Base-by-base conservation (phyloP, 768 basidiomycete genomes). In the Hydnomerulius pinastri region DNA sequence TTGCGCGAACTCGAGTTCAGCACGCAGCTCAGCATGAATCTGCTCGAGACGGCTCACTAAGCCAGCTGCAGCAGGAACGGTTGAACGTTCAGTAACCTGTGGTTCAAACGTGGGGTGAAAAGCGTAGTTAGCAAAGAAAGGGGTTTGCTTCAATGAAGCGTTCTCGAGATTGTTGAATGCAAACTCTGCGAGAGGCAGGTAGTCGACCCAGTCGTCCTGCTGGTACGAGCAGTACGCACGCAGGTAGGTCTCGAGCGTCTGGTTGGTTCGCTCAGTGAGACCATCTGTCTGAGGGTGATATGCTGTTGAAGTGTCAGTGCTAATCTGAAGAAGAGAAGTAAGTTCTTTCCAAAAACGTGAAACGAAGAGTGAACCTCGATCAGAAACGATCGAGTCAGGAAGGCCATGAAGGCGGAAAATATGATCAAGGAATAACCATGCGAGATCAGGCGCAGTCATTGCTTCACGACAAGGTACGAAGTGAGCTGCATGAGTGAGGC, bases 151-250 rank as follows among this genome's bases (percentile, higher is more conserved):
- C 0, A n/a, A 43, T 0, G 36, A 50, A 12, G 25, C 30, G 15
- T 43, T 44, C 4, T 43, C 32, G 29, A 35, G 43, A 39, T 74
- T 74, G 53, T 78, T 78, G 60, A 67, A 73, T 0, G 63, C 54
- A 51, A 78, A 77, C 54, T 77, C 71, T 6, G 71, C 71, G 13
- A 77, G 55, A 10, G 65, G 64, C 6, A 73, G 35, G 24, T 54
- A 47, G 0, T 15, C 4, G 0, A 54, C 61, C 72, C 69, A 74
- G 29, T 68, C 62, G 0, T 5, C 28, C 6, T 49, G 37, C 5
- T 51, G 67, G 33, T 72, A 72, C 11, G 2, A 33, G 33, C 12
- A 24, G 23, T 2, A 51, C 32, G 1, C 3, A 3, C 13, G 11
- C 13, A 0, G 4, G 5, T 11, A 46, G 23, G 24, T 32, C 40